Conservation (phyloP, 352 stramenopile species). For the Globisporangium recalcitrans region DNA sequence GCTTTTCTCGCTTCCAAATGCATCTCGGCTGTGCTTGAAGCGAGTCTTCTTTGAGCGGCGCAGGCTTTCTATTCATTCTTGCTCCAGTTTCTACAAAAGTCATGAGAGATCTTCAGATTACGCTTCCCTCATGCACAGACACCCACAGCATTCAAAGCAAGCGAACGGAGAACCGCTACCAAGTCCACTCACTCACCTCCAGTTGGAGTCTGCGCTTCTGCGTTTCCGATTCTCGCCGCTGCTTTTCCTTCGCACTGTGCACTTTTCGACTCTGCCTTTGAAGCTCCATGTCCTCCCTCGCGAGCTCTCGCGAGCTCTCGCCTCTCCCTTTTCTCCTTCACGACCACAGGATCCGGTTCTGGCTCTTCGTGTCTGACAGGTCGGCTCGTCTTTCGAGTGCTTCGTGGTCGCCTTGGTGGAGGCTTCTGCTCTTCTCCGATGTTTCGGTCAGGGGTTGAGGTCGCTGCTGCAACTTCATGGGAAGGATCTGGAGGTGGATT, state of each 20-base stretch:
- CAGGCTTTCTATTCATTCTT: slow-evolving; percentile 16
- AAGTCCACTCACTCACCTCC: slow-evolving; percentile 26
- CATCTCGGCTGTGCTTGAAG: slow-evolving; percentile 6
- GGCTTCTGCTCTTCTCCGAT: neutral
- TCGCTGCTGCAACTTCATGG: too few species aligned
- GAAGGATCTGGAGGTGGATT: neutral
- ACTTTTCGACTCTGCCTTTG: slow-evolving; percentile 48
- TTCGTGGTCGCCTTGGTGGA: neutral
- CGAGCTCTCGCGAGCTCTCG: slow-evolving; percentile 48
- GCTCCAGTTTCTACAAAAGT: slow-evolving; percentile 20
- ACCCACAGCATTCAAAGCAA: neutral
- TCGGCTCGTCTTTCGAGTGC: neutral
- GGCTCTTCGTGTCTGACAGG: neutral
- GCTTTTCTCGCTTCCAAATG: neutral
- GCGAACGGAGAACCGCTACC: neutral
- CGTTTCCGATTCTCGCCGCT: slow-evolving; percentile 33
- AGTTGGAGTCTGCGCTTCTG: slow-evolving; percentile 41
- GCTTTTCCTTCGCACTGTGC: slow-evolving; percentile 26
- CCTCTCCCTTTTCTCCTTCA: slow-evolving; percentile 35
- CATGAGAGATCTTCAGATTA: neutral
- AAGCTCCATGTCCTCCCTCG: slow-evolving; percentile 60
- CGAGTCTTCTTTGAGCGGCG: slow-evolving; percentile 9
- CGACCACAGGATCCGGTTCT: slow-evolving; percentile 10
- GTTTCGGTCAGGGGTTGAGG: neutral
- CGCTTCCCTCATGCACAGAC: neutral